Conservation (phyloP, 148 eudicot species). For the Fallopia convolvulus region DNA sequence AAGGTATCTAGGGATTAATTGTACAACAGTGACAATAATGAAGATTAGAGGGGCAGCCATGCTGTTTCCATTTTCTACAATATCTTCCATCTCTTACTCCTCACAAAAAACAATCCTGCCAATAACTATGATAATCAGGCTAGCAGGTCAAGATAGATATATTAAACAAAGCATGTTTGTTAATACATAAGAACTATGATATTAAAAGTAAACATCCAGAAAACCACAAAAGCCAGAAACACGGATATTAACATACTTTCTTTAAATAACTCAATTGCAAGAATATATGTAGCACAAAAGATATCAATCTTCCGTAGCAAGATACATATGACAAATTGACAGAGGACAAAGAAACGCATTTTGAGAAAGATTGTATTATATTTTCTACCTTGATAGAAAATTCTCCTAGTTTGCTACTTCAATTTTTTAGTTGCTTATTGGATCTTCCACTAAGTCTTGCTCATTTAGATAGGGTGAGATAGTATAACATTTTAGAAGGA, state of each 20-base stretch:
- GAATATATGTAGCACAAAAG: neutral
- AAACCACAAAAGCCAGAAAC: neutral
- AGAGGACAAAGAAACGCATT: neutral
- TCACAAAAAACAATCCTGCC: neutral
- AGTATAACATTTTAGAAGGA: neutral
- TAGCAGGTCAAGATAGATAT: neutral
- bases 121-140: neutral
- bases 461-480: neutral
- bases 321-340: neutral
- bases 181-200: neutral
- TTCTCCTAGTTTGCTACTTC: neutral
- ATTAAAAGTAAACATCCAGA: neutral
- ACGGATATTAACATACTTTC: neutral
- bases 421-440: neutral
- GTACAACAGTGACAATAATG: conserved; percentile 24
- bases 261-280: neutral
- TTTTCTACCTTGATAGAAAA: neutral
- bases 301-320: neutral
- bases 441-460: neutral
- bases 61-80: conserved; percentile 13
- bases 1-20: conserved; percentile 26
- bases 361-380: neutral
- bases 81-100: conserved; percentile 4
- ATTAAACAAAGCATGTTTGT: neutral
- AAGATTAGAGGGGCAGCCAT: conserved; percentile 41